phyloP scores from a whole-genome alignment of 805 yeast genomes.

The Kuraishia floccosa region DNA sequence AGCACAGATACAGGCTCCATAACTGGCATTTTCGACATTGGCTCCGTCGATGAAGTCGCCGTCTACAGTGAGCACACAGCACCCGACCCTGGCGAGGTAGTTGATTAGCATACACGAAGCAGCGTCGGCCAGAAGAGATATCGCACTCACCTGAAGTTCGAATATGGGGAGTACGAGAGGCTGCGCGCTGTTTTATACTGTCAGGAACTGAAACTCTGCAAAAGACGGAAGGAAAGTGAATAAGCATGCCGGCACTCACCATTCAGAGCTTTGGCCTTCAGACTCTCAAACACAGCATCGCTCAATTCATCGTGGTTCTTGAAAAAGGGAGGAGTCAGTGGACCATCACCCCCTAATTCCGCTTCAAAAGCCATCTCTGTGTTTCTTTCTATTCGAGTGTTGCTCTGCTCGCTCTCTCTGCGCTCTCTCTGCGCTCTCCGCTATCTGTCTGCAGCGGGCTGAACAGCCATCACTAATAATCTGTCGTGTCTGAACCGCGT shows the following conservation, averaged over 20 bases:
- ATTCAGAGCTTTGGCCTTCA: slow-evolving; percentile 9
- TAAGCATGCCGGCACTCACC: slow-evolving; percentile 3
- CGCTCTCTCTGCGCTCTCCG: no score
- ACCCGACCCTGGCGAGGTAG: slow-evolving; percentile 56
- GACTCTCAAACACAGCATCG: slow-evolving; percentile 4
- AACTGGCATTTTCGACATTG: slow-evolving; percentile 89
- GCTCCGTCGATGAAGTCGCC: slow-evolving; percentile 58
- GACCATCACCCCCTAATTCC: no score
- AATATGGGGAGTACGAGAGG: slow-evolving; percentile 60
- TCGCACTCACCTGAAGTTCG: slow-evolving; percentile 42
- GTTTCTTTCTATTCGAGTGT: no score
- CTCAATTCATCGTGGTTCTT: slow-evolving; percentile 4
- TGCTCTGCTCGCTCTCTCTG: no score
- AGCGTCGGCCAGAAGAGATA: not conserved
- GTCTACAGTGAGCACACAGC: slow-evolving; percentile 44
- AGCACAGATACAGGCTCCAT: slow-evolving; percentile 70
- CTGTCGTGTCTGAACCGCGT: no score
- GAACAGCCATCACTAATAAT: no score
- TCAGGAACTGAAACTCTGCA: not conserved
- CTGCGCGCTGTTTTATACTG: slow-evolving; percentile 27
- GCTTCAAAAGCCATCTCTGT: no score
- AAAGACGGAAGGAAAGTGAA: not conserved
- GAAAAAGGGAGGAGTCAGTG: slow-evolving; percentile 6
- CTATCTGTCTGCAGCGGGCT: no score
- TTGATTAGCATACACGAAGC: not conserved